These are phyloP conservation scores for Mediolabrus comicus DNA, from an alignment of 108 stramenopile genomes.

Conservation along the genomic window DNA sequence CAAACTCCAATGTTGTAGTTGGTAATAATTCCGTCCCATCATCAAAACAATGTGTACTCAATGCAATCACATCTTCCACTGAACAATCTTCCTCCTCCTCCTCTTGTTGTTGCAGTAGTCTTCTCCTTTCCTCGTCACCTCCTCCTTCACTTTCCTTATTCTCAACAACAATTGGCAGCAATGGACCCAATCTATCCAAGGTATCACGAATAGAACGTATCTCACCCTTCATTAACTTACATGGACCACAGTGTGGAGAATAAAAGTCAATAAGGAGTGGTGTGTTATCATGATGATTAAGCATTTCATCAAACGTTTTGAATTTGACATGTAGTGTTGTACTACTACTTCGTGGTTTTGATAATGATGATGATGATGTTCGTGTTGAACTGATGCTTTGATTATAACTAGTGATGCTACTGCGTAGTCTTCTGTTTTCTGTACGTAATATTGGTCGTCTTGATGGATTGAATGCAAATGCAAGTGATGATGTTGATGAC, in stretches of 20 bases:
- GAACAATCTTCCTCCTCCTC: not conserved
- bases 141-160: not conserved
- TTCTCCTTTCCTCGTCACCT: not conserved
- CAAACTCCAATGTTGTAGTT: not conserved
- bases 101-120: too few relatives aligned
- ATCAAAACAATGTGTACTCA: not conserved
- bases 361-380: not conserved
- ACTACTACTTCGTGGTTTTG: too few relatives aligned
- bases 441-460: too few relatives aligned
- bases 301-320: slow-evolving; percentile 79
- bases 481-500: too few relatives aligned
- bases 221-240: slow-evolving; percentile 60
- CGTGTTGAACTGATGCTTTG: not conserved
- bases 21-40: not conserved
- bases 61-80: not conserved
- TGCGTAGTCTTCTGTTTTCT: too few relatives aligned
- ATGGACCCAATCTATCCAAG: slow-evolving; percentile 26
- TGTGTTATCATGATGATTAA: slow-evolving; percentile 43
- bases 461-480: too few relatives aligned
- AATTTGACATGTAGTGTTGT: slow-evolving; percentile 34
- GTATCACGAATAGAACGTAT: slow-evolving; percentile 18
- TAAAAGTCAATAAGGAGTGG: slow-evolving; percentile 60
- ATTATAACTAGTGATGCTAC: too few relatives aligned
- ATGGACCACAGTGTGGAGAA: slow-evolving; percentile 63
- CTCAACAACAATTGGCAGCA: not conserved